phyloP scores from a whole-genome alignment of 2,329 filamentous ascomycete genomes.

The Alternaria longipes region DNA sequence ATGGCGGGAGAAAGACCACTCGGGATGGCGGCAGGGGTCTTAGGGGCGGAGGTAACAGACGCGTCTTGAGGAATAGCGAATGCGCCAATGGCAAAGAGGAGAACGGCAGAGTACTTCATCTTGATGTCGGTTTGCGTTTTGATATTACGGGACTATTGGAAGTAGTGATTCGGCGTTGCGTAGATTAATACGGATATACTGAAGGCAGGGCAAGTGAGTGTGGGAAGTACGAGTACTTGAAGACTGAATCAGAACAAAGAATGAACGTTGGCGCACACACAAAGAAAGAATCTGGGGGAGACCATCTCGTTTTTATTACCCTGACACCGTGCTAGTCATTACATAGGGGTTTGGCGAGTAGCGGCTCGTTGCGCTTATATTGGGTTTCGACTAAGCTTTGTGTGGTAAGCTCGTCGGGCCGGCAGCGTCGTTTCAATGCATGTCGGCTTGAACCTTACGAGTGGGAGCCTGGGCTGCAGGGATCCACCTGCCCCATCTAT shows the following conservation, averaged over 20 bases:
- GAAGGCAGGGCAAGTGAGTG: slow-evolving; percentile 29
- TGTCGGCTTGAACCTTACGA: slow-evolving; percentile 27
- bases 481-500: slow-evolving; percentile 27
- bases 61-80: slow-evolving; percentile 54
- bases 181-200: slow-evolving; percentile 30
- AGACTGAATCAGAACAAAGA: slow-evolving; percentile 23
- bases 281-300: slow-evolving; percentile 19
- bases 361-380: slow-evolving; percentile 17
- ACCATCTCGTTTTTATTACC: slow-evolving; percentile 20
- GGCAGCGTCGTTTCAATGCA: slow-evolving; percentile 21
- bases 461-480: slow-evolving; percentile 30
- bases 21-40: slow-evolving; percentile 38
- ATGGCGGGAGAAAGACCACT: slow-evolving; percentile 38
- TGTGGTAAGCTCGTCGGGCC: slow-evolving; percentile 15
- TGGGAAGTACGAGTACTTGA: slow-evolving; percentile 19
- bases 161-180: slow-evolving; percentile 5
- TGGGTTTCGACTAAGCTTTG: slow-evolving; percentile 15
- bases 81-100: slow-evolving; percentile 57
- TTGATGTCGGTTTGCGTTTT: slow-evolving; percentile 31
- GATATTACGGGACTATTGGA: slow-evolving; percentile 10
- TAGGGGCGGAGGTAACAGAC: slow-evolving; percentile 47
- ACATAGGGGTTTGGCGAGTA: slow-evolving; percentile 18
- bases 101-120: slow-evolving; percentile 58
- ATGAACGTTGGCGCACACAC: slow-evolving; percentile 29
- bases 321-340: slow-evolving; percentile 11